Base-by-base conservation (phyloP, 2,329 filamentous ascomycete species). In the Arthrobotrys sphaeroides region DNA sequence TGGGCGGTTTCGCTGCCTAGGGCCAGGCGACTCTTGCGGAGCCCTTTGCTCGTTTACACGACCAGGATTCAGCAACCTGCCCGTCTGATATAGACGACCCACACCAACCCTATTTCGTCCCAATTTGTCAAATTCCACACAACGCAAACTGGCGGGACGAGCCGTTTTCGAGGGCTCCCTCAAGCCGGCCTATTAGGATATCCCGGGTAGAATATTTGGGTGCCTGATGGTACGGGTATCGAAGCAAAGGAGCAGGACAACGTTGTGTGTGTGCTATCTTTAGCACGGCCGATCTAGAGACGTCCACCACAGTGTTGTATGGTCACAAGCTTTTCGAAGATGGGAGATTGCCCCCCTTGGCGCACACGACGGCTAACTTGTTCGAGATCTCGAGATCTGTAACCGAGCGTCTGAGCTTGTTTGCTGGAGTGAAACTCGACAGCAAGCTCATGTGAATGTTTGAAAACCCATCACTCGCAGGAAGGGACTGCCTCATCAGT, bases 1-100 rank as follows among this genome's bases (percentile, higher is more conserved):
- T n/a, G 51, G 64, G 72, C 64, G 24, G 13, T 47, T 65, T 73
- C 49, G 68, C 57, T 69, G 70, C 62, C 62, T 67, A 68, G 6
- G 43, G 38, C 28, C 69, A 73, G 69, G 69, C 61, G 36, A 45
- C 55, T 49, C 31, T n/a, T 36, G 28, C 31, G 51, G 51, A 55
- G 51, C 51, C 57, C 59, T 36, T 26, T 61, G 20, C 38, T 64
- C 43, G 42, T 47, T 49, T 38, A 47, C 31, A 7, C 22, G 42
- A 51, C 28, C 20, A 36, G 42, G 26, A 22, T n/a, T 51, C n/a
- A 38, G 18, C 31, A 36, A 51, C 47, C 38, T 64, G 31, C 60
- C 42, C n/a, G 60, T 51, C 47, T 51, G 51, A 55, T 55, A 38
- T 55, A 60, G 28, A 60, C 36, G 36, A 43, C 36, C 33, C 38